Conservation (phyloP, 2,329 filamentous ascomycete species). For the Clonostachys sp. region DNA sequence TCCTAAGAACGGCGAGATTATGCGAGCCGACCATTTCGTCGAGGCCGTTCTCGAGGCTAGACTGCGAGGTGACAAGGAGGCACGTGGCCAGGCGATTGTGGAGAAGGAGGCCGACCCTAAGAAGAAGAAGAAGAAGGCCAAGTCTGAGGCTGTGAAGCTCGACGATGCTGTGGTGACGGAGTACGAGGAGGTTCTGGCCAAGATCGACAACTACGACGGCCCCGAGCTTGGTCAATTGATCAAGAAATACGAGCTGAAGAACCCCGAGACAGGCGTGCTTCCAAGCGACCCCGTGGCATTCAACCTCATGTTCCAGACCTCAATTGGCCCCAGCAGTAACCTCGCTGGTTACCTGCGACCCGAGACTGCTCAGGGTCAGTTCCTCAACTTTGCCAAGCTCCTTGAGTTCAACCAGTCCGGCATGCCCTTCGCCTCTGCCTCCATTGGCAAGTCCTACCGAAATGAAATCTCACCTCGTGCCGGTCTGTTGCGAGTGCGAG, state of each 20-base stretch:
- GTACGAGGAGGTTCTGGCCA: slow-evolving; percentile 87
- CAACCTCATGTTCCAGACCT: slow-evolving; percentile 98
- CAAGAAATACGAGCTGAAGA: slow-evolving; percentile 85
- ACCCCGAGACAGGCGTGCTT: slow-evolving; percentile 73
- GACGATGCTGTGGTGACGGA: slow-evolving; percentile 82
- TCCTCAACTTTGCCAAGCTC: slow-evolving; percentile 93
- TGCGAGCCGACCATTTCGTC: slow-evolving; percentile 93
- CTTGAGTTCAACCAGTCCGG: slow-evolving; percentile 92
- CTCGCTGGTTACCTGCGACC: slow-evolving; percentile 81
- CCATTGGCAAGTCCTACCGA: slow-evolving; percentile 95
- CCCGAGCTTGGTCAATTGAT: slow-evolving; percentile 84
- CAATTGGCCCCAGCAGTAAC: slow-evolving; percentile 89
- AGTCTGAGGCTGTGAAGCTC: slow-evolving; percentile 74
- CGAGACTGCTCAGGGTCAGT: slow-evolving; percentile 97
- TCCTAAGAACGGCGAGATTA: slow-evolving; percentile 93
- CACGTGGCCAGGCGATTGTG: slow-evolving; percentile 76
- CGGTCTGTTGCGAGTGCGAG: slow-evolving; percentile 87
- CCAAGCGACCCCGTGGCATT: slow-evolving; percentile 82
- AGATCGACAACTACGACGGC: slow-evolving; percentile 92
- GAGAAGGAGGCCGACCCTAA: slow-evolving; percentile 67
- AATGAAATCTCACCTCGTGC: slow-evolving; percentile 95
- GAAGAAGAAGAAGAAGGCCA: slow-evolving; percentile 90
- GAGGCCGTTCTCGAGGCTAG: slow-evolving; percentile 87
- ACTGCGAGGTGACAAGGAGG: slow-evolving; percentile 87
- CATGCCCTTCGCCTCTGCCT: slow-evolving; percentile 97